Evolutionary conservation across 75 land plant species (phyloP).

Genomic region (Cupressus sempervirens): DNA sequence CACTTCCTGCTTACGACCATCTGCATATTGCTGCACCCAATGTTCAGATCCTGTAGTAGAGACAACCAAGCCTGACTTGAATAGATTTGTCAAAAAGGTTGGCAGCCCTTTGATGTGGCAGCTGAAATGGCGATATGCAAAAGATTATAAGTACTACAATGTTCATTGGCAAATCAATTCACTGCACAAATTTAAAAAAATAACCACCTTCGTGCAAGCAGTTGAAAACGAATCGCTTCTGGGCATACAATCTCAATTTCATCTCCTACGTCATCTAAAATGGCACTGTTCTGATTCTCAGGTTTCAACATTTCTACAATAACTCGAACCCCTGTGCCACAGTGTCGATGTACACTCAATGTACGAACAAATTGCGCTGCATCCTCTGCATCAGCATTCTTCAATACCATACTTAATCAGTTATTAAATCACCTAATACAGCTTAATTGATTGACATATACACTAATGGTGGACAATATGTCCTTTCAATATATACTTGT

Average conservation of each 20-base stretch:
- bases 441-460: too few species aligned
- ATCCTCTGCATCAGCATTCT: slow-evolving; percentile 1
- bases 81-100: slow-evolving; percentile 13
- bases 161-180: not conserved
- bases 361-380: slow-evolving; percentile 30
- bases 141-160: not conserved
- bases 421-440: too few species aligned
- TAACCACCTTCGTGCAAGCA: slow-evolving; percentile 37
- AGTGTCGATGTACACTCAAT: slow-evolving; percentile 38
- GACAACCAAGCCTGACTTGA: not conserved
- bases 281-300: slow-evolving; percentile 34
- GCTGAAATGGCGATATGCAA: slow-evolving; percentile 13
- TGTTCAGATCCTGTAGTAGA: not conserved
- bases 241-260: slow-evolving; percentile 11
- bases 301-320: slow-evolving; percentile 49
- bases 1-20: slow-evolving; percentile 42
- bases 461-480: too few species aligned
- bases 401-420: too few species aligned
- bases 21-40: slow-evolving; percentile 21
- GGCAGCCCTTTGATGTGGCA: slow-evolving; percentile 1
- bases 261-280: slow-evolving; percentile 41
- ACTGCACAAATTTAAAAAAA: not conserved
- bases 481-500: too few species aligned
- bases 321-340: slow-evolving; percentile 35
- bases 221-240: not conserved